These are phyloP conservation scores for Colletotrichum filicis DNA, from an alignment of 2,329 filamentous ascomycete species.

Conservation along the genomic window DNA sequence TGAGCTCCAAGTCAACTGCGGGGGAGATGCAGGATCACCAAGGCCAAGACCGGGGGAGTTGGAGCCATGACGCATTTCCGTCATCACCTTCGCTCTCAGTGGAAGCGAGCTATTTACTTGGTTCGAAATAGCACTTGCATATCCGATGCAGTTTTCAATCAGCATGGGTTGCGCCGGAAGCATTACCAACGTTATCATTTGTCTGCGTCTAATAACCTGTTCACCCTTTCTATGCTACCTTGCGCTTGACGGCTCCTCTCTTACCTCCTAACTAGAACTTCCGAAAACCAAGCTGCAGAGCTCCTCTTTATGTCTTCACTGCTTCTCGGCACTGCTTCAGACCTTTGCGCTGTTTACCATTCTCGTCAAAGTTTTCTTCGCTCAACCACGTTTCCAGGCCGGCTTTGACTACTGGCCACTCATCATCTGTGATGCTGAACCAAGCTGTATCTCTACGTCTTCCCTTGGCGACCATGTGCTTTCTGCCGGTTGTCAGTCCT, in stretches of 20 bases:
- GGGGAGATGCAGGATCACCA: slow-evolving; percentile 3
- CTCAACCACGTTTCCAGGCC: slow-evolving; percentile 66
- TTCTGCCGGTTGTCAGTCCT: slow-evolving; percentile 41
- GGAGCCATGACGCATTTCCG: slow-evolving; percentile 4
- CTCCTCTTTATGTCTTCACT: background rate
- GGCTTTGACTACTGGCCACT: slow-evolving; percentile 62
- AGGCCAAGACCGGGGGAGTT: background rate
- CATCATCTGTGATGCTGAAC: slow-evolving; percentile 67
- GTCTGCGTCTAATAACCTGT: too few species aligned
- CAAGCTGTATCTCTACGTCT: slow-evolving; percentile 68
- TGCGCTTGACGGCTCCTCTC: too few species aligned
- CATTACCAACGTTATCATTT: too few species aligned
- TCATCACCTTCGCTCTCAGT: background rate
- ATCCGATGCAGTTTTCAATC: background rate
- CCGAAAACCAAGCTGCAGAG: background rate
- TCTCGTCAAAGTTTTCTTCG: slow-evolving; percentile 63
- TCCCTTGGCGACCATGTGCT: slow-evolving; percentile 70
- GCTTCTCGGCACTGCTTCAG: slow-evolving; percentile 49
- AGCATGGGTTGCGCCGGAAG: background rate
- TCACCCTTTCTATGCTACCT: too few species aligned
- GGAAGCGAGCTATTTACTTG: background rate
- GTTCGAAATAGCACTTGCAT: background rate
- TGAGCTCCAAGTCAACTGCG: background rate
- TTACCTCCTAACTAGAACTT: too few species aligned
- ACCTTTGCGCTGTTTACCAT: slow-evolving; percentile 61